Percentiles rank a stretch among this genome's conserved stretches.
Conservation (phyloP, 1,284 basidiomycete genomes). For the Hymenochaete sp. region DNA sequence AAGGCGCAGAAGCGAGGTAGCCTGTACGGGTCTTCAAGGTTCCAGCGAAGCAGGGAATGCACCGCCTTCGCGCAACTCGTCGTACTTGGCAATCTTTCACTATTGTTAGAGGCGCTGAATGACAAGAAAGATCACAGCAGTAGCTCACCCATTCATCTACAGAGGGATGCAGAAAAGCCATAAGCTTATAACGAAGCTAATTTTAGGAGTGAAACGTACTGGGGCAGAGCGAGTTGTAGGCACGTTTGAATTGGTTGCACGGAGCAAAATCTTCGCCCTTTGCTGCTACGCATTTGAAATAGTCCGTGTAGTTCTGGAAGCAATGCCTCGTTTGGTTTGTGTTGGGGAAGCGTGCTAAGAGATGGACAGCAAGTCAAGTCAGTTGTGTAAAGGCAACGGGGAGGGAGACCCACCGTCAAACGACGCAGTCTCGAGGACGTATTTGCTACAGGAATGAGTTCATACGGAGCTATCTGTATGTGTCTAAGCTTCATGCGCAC, state of each 20-base stretch:
- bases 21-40: conserved; percentile 37
- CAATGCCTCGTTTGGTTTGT: conserved; percentile 93
- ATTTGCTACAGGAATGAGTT: conserved; percentile 48
- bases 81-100: conserved; percentile 79
- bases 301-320: conserved; percentile 96
- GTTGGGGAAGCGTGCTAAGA: conserved; percentile 86
- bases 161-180: conserved; percentile 3
- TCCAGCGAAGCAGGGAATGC: conserved; percentile 89
- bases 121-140: neutral
- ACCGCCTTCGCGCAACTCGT: conserved; percentile 87
- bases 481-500: conserved; percentile 28
- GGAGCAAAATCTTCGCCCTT: conserved; percentile 97
- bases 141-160: too few species aligned
- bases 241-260: conserved; percentile 98
- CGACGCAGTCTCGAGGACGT: conserved; percentile 75
- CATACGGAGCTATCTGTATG: conserved; percentile 12
- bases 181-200: conserved; percentile 17
- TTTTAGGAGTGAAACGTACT: conserved; percentile 47
- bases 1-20: too few species aligned
- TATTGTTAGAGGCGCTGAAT: neutral
- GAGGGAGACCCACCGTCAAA: conserved; percentile 62
- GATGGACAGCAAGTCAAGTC: neutral
- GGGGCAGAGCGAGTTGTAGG: conserved; percentile 95
- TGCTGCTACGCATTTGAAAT: conserved; percentile 94
- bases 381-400: neutral